Evolutionary conservation across 129 eudicot species (phyloP).

Genomic region (Heracleum sosnowskyi): DNA sequence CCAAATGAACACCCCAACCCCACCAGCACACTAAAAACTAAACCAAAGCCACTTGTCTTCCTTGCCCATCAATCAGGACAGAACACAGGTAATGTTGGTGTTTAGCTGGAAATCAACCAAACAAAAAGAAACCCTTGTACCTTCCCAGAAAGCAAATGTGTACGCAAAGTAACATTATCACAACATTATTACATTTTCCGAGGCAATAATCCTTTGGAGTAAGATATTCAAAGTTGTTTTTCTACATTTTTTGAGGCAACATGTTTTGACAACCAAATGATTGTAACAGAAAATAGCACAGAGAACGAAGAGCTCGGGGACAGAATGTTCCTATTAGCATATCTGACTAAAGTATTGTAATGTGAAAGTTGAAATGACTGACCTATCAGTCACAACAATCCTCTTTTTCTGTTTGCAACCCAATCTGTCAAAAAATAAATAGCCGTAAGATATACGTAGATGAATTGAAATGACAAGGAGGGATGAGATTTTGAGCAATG

Average conservation of each 20-base stretch:
- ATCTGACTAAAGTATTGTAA: background rate
- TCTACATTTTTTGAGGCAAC: background rate
- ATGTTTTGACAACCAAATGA: background rate
- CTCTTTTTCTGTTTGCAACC: slow-evolving; percentile 64
- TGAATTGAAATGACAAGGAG: background rate
- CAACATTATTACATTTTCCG: background rate
- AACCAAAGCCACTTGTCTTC: background rate
- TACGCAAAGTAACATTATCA: background rate
- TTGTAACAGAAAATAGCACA: background rate
- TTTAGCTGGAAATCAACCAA: background rate
- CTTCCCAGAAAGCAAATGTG: background rate
- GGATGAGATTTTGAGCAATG: background rate
- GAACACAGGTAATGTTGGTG: background rate
- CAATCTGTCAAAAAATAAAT: slow-evolving; percentile 41
- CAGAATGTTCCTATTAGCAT: background rate
- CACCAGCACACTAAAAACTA: background rate
- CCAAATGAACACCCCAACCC: background rate
- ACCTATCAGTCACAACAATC: slow-evolving; percentile 95
- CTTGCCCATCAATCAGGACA: background rate
- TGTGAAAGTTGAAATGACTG: slow-evolving; percentile 12
- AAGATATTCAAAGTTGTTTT: background rate
- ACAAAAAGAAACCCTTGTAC: background rate
- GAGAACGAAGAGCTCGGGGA: background rate
- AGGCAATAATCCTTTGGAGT: background rate
- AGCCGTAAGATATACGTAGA: slow-evolving; percentile 10